Percentiles rank a stretch among this genome's conserved stretches.
Conservation (phyloP, 1,139 yeast species). For the Debaryomyces psychrophilus region DNA sequence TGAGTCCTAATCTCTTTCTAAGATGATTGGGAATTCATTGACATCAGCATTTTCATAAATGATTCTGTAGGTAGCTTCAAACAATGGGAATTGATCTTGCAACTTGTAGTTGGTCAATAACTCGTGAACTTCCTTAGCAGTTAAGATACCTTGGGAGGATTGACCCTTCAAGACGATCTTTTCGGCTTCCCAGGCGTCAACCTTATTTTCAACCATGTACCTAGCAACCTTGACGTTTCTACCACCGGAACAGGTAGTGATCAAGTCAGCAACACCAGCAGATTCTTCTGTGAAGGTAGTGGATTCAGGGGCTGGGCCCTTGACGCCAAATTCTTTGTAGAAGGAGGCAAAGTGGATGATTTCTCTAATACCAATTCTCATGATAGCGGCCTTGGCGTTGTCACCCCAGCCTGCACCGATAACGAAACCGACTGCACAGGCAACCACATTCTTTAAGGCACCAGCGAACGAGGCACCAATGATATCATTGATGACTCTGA, state of each 20-base stretch:
- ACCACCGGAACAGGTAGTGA: constrained; percentile 96
- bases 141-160: constrained; percentile 90
- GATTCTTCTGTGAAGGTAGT: constrained; percentile 87
- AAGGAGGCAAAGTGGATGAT: constrained; percentile 60
- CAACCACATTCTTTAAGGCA: constrained; percentile 91
- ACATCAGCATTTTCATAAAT: constrained; percentile 72
- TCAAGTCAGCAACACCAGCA: constrained; percentile 96
- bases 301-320: constrained; percentile 68
- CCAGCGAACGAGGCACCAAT: constrained; percentile 95
- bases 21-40: constrained; percentile 62
- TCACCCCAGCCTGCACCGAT: constrained; percentile 98
- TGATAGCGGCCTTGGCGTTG: constrained; percentile 93
- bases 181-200: constrained; percentile 78
- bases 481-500: constrained; percentile 82
- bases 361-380: constrained; percentile 91
- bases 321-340: constrained; percentile 67
- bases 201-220: constrained; percentile 71
- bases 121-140: constrained; percentile 88
- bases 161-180: constrained; percentile 84
- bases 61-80: constrained; percentile 82
- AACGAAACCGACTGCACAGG: constrained; percentile 91
- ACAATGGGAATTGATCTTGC: constrained; percentile 79
- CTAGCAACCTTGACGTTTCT: constrained; percentile 89
- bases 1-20: constrained; percentile 37
- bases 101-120: constrained; percentile 64